Conservation (phyloP, 179 eudicot species). For the Beta corolliflora region DNA sequence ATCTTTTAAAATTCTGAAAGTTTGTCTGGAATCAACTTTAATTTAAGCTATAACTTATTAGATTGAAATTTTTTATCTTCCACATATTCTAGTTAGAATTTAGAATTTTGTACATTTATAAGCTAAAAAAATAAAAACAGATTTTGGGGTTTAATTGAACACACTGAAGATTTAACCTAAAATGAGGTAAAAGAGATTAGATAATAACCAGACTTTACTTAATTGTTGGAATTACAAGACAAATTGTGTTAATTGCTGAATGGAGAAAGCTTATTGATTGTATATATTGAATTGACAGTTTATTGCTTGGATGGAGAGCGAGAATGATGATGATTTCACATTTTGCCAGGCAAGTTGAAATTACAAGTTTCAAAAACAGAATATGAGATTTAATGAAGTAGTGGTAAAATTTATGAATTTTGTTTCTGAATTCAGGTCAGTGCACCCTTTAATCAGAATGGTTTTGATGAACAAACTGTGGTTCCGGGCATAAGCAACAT, state of each 20-base stretch:
- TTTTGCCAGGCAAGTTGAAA: constrained; percentile 70
- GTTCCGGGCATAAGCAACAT: constrained; percentile 52
- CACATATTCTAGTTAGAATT: too few species aligned
- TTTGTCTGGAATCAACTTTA: too few species aligned
- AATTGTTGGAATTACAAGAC: background rate
- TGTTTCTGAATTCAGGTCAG: constrained; percentile 45
- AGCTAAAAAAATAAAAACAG: too few species aligned
- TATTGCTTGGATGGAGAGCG: constrained; percentile 35
- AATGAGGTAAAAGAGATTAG: too few species aligned
- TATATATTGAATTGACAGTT: background rate
- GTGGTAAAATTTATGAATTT: background rate
- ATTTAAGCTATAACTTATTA: too few species aligned
- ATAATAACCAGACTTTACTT: background rate
- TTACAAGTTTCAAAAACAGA: background rate
- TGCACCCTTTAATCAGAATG: constrained; percentile 35
- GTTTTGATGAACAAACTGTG: constrained; percentile 38
- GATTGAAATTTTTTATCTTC: too few species aligned
- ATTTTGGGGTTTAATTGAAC: too few species aligned
- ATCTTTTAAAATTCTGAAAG: too few species aligned
- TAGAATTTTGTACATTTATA: too few species aligned
- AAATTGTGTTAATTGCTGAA: background rate
- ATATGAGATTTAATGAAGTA: background rate
- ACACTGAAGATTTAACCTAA: too few species aligned
- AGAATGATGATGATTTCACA: constrained; percentile 68
- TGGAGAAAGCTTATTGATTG: constrained; percentile 1